Base-by-base conservation (phyloP, 495 filamentous ascomycete genomes). In the Massariosphaeria phaeospora region DNA sequence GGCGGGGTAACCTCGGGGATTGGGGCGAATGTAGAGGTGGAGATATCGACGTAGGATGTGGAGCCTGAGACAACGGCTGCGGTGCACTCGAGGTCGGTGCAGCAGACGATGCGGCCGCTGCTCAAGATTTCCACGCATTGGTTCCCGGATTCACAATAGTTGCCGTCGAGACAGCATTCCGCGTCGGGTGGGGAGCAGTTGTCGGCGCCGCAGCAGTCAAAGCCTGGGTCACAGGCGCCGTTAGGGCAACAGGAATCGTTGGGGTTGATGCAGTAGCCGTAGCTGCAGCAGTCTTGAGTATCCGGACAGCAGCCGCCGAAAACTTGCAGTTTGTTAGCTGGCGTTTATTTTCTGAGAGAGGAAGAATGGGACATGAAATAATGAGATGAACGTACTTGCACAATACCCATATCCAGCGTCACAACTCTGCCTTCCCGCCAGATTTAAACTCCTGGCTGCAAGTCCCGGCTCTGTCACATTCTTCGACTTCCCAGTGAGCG, bases 401-500 rank as follows among this genome's bases (percentile, higher is more conserved):
- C 67, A 69, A 34, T 66, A 62, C 40, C 60, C 52, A 26, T 61
- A 66, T 23, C 63, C 65, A 15, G 63, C 12, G 30, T 48, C 38
- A 48, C 67, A 69, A 23, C 20, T 63, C 30, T 63, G 63, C 17
- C 63, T 50, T 17, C 45, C 31, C 7, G 41, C 40, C 8, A 69
- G 29, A 31, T 47, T 48, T 1, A 53, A 15, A 17, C 40, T 47
- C 24, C 55, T 26, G 30, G 47, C 55, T 20, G 47, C 47, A 9
- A 59, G 9, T 43, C 47, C 6, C 6, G 55, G 55, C 31, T 27
- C 8, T 3, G 39, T 47, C 8, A 24, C 41, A 42, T 59, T 59
- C 55, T 59, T 59, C n/a, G n/a, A n/a, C 23, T 52, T 29, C n/a
- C 48, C 47, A 1, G 30, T 18, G 1, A 24, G 21, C 13, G 55